Evolutionary conservation across 371 early-diverging fungal genomes (phyloP).

Genomic region (Rhizopus sp.): DNA sequence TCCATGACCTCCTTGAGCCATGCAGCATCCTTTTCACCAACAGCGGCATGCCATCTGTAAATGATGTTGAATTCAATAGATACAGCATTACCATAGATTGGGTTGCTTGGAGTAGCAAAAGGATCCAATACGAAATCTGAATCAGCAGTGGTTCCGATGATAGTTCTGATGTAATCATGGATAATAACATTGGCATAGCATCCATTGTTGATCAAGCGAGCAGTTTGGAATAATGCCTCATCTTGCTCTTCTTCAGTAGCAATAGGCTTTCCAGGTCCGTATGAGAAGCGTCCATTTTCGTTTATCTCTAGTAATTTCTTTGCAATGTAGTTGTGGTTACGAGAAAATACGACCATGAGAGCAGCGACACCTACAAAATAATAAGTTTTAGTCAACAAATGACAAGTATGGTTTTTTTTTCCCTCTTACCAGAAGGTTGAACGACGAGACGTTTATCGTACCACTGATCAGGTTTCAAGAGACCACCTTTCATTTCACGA

Average conservation of each 20-base stretch:
- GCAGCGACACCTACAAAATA: conserved; percentile 34
- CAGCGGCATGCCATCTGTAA: conserved; percentile 56
- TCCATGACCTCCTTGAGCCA: conserved; percentile 41
- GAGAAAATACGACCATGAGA: conserved; percentile 49
- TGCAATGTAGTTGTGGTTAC: conserved; percentile 61
- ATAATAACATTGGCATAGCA: conserved; percentile 48
- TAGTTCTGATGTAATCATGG: conserved; percentile 52
- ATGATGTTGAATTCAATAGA: conserved; percentile 53
- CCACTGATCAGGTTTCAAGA: conserved; percentile 56
- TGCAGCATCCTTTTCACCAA: conserved; percentile 42
- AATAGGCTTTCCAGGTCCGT: conserved; percentile 27
- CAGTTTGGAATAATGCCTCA: conserved; percentile 55
- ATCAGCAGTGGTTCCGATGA: conserved; percentile 41
- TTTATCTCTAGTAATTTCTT: conserved; percentile 44
- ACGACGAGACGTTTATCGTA: conserved; percentile 47
- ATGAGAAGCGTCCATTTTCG: conserved; percentile 44
- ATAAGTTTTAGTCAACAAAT: background rate
- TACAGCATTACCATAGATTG: conserved; percentile 50
- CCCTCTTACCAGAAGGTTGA: conserved; percentile 44
- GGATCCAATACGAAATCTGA: conserved; percentile 42
- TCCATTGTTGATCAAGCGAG: conserved; percentile 51
- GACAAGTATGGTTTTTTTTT: background rate
- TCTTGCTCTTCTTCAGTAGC: conserved; percentile 41
- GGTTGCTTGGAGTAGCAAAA: conserved; percentile 18
- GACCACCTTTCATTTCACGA: conserved; percentile 42